Percentiles rank a stretch among this genome's conserved stretches.
Evolutionary conservation across 78 protist genomes (phyloP).

Genomic region (Anaeramoeba flamelloides): DNA sequence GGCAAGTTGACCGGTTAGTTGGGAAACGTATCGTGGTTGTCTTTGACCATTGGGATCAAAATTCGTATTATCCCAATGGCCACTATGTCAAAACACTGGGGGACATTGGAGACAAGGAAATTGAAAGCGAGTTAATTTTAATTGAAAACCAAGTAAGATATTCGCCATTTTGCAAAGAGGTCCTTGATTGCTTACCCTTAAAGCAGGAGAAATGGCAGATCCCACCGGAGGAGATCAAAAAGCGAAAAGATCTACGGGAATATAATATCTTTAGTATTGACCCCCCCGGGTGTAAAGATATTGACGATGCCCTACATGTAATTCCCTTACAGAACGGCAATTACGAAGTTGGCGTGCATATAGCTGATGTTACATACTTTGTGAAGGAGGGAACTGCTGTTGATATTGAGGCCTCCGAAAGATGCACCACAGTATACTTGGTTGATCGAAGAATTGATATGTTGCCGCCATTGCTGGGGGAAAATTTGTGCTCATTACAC

Average conservation of each 20-base stretch:
- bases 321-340: background rate
- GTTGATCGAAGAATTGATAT: conserved; percentile 47
- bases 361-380: conserved; percentile 76
- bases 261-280: conserved; percentile 17
- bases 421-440: conserved; percentile 54
- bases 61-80: background rate
- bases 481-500: conserved; percentile 46
- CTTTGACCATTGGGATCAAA: background rate
- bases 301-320: conserved; percentile 86
- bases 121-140: background rate
- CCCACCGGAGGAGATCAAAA: conserved; percentile 16
- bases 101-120: background rate
- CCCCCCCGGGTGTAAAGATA: conserved; percentile 82
- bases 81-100: background rate
- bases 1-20: background rate
- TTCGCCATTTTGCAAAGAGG: background rate
- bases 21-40: background rate
- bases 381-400: conserved; percentile 41
- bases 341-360: conserved; percentile 17
- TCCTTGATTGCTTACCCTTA: background rate
- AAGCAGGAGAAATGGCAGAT: conserved; percentile 4
- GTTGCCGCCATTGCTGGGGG: conserved; percentile 45
- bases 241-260: conserved; percentile 11
- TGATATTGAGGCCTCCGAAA: conserved; percentile 47
- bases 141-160: background rate